A percentile compares a stretch with the other conserved stretches of the same genome.
Evolutionary conservation across 1,139 yeast species (phyloP).

Genomic region (Yamadazyma buinensis): DNA sequence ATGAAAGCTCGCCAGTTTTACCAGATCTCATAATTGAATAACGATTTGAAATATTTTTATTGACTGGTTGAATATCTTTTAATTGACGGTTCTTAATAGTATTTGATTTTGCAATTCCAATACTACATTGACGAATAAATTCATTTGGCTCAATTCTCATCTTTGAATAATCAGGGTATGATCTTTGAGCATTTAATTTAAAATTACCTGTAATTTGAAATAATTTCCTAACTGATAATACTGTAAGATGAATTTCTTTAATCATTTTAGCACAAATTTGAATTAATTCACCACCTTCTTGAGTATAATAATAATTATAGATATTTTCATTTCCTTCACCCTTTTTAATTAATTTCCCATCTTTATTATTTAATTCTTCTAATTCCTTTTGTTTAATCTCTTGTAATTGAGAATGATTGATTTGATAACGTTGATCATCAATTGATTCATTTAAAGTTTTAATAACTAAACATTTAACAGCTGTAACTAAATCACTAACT

Average conservation of each 20-base stretch:
- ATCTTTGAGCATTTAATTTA: conserved; percentile 58
- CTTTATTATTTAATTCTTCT: no score
- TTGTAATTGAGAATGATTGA: conserved; percentile 8
- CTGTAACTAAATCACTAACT: conserved; percentile 62
- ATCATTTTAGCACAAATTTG: conserved; percentile 64
- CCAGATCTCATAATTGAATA: conserved; percentile 64
- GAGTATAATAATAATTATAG: conserved; percentile 51
- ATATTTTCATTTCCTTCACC: conserved; percentile 3
- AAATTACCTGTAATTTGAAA: conserved; percentile 67
- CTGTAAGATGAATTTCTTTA: conserved; percentile 48
- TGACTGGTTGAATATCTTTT: conserved; percentile 11
- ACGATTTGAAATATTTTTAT: conserved; percentile 29
- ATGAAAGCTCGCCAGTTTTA: conserved; percentile 45
- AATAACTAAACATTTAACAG: conserved; percentile 60
- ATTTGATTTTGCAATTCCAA: conserved; percentile 52
- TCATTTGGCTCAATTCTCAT: conserved; percentile 58
- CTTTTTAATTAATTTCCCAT: background rate
- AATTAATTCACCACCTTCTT: conserved; percentile 64
- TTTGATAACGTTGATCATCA: conserved; percentile 19
- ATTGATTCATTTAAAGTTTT: conserved; percentile 44
- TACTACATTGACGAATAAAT: conserved; percentile 61
- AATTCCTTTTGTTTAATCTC: conserved; percentile 4
- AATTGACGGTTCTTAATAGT: conserved; percentile 24
- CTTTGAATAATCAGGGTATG: conserved; percentile 66
- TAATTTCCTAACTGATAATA: conserved; percentile 38